Percentiles rank a stretch among this genome's conserved stretches.
Conservation (phyloP, 2,329 filamentous ascomycete species). For the Phaeosphaeria sp. region DNA sequence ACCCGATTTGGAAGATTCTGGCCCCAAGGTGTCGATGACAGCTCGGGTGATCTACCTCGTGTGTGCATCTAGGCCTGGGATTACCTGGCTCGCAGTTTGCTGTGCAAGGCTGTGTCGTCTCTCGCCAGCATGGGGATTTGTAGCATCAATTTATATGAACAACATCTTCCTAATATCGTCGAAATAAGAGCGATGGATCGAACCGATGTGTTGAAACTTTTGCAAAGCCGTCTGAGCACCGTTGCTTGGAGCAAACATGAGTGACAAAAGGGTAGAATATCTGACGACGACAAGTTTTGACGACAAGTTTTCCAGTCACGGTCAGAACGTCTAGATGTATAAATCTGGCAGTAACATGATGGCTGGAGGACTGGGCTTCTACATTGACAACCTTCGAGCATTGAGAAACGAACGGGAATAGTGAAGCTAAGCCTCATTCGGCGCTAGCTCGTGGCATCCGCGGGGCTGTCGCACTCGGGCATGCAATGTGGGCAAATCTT, state of each 20-base stretch:
- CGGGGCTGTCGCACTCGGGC: slow-evolving; percentile 9
- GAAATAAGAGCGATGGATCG: too few relatives aligned
- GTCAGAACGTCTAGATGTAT: too few relatives aligned
- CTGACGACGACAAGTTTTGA: background rate
- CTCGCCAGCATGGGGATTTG: too few relatives aligned
- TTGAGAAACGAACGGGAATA: too few relatives aligned
- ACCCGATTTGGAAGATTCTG: slow-evolving; percentile 23
- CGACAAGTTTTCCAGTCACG: too few relatives aligned
- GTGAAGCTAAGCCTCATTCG: too few relatives aligned
- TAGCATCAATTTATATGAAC: too few relatives aligned
- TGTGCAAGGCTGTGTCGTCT: background rate
- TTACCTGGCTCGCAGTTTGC: background rate
- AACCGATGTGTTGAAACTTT: too few relatives aligned
- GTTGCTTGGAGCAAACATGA: too few relatives aligned
- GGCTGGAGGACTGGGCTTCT: background rate
- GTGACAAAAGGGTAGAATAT: background rate
- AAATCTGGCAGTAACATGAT: background rate
- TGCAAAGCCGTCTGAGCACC: too few relatives aligned
- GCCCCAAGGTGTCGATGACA: slow-evolving; percentile 23
- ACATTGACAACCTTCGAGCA: background rate
- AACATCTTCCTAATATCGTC: too few relatives aligned
- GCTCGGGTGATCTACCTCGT: slow-evolving; percentile 34
- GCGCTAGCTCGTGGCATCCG: background rate
- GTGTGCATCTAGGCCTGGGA: slow-evolving; percentile 11
- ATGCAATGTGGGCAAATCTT: slow-evolving; percentile 33